These are phyloP conservation scores for Cytospora mali DNA, from an alignment of 2,329 filamentous ascomycete species.

Conservation along the genomic window DNA sequence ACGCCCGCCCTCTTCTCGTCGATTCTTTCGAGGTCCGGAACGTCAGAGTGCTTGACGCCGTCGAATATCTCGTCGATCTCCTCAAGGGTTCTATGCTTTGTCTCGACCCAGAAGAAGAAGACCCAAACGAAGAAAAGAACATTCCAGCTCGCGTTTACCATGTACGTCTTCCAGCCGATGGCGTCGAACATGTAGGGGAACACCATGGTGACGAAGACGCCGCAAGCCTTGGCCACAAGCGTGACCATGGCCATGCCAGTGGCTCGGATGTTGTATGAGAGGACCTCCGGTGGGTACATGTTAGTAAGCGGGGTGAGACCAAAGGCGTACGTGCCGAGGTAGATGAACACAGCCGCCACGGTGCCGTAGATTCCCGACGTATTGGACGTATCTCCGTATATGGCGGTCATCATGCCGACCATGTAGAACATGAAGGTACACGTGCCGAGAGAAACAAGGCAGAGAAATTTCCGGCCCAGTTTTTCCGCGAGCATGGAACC, in stretches of 20 bases:
- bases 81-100: slow-evolving; percentile 33
- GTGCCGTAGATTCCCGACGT: slow-evolving; percentile 30
- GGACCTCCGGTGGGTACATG: slow-evolving; percentile 30
- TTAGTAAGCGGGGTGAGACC: slow-evolving; percentile 27
- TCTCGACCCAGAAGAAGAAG: slow-evolving; percentile 36
- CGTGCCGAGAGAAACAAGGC: too few relatives aligned
- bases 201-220: slow-evolving; percentile 27
- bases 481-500: slow-evolving; percentile 18
- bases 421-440: too few relatives aligned
- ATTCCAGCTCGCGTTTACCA: slow-evolving; percentile 29
- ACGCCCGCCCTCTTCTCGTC: too few relatives aligned
- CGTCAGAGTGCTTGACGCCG: too few relatives aligned
- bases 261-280: slow-evolving; percentile 29
- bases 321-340: slow-evolving; percentile 29
- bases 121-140: slow-evolving; percentile 29
- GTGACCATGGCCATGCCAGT: too few relatives aligned
- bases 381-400: too few relatives aligned
- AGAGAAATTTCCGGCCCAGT: slow-evolving; percentile 29
- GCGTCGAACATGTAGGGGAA: too few relatives aligned
- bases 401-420: too few relatives aligned
- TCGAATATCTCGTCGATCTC: slow-evolving; percentile 31
- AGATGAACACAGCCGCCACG: slow-evolving; percentile 29
- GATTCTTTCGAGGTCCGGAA: too few relatives aligned
- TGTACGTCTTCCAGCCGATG: slow-evolving; percentile 34
- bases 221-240: slow-evolving; percentile 23